phyloP scores from a whole-genome alignment of 345 rosid species.

The Corymbia maculata region DNA sequence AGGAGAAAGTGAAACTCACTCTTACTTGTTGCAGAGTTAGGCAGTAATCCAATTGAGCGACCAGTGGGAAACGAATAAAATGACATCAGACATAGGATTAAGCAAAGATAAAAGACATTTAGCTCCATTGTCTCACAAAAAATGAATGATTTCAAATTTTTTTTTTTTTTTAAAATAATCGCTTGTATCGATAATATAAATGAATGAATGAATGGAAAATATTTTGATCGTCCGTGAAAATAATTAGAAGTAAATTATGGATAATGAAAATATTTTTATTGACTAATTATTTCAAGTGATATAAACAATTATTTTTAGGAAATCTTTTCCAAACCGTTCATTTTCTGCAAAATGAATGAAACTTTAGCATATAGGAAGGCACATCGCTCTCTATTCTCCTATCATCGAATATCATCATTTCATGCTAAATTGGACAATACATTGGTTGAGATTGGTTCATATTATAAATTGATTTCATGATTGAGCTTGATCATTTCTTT shows the following conservation, averaged over 20 bases:
- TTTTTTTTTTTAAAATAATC: no score
- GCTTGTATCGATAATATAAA: not conserved
- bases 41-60: not conserved
- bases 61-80: not conserved
- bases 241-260: not conserved
- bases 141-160: no score
- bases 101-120: not conserved
- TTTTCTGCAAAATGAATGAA: not conserved
- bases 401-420: not conserved
- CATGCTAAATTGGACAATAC: not conserved
- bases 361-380: not conserved
- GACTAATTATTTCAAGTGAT: not conserved
- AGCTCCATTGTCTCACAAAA: not conserved
- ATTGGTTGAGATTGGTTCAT: not conserved
- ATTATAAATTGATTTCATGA: not conserved
- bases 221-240: no score
- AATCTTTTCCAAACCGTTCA: no score
- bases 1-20: not conserved
- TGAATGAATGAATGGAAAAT: not conserved
- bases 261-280: not conserved
- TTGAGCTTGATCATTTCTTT: not conserved
- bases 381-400: not conserved
- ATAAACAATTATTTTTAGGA: no score
- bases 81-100: not conserved
- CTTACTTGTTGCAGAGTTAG: not conserved